phyloP scores from a whole-genome alignment of 1,284 basidiomycete species.

The Moesziomyces globuligerus region DNA sequence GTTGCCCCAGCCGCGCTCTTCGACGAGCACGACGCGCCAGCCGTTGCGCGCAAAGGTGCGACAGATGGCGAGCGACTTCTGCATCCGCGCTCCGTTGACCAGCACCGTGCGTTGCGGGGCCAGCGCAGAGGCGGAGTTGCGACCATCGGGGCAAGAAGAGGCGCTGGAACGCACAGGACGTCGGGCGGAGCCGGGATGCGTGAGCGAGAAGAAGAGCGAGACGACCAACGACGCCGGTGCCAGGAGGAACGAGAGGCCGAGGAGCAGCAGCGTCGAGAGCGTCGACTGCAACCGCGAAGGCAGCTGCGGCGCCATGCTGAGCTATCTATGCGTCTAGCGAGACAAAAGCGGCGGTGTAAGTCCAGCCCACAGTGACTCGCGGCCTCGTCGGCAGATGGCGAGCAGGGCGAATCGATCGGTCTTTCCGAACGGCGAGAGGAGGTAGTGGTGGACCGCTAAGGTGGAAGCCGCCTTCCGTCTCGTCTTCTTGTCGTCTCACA shows the following conservation, averaged over 20 bases:
- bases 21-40: constrained; percentile 69
- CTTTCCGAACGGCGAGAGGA: background rate
- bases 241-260: constrained; percentile 24
- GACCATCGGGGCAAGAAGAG: constrained; percentile 2
- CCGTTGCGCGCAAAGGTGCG: constrained; percentile 68
- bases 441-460: background rate
- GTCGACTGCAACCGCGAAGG: constrained; percentile 43
- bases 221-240: constrained; percentile 24
- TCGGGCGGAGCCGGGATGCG: constrained; percentile 7
- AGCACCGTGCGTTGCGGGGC: constrained; percentile 61
- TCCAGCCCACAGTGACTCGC: background rate
- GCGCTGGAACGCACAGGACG: background rate
- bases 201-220: constrained; percentile 39
- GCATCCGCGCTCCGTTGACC: constrained; percentile 69
- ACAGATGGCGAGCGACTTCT: constrained; percentile 68
- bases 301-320: constrained; percentile 29
- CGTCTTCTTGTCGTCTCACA: too few relatives aligned
- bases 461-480: background rate
- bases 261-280: constrained; percentile 37
- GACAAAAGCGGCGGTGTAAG: background rate
- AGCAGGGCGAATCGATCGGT: too few relatives aligned
- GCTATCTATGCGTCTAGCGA: background rate
- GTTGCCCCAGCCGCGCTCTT: constrained; percentile 68
- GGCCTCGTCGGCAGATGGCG: too few relatives aligned
- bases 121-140: background rate